Evolutionary conservation across 2,329 filamentous ascomycete species (phyloP).

Genomic region (Fusarium napiforme): DNA sequence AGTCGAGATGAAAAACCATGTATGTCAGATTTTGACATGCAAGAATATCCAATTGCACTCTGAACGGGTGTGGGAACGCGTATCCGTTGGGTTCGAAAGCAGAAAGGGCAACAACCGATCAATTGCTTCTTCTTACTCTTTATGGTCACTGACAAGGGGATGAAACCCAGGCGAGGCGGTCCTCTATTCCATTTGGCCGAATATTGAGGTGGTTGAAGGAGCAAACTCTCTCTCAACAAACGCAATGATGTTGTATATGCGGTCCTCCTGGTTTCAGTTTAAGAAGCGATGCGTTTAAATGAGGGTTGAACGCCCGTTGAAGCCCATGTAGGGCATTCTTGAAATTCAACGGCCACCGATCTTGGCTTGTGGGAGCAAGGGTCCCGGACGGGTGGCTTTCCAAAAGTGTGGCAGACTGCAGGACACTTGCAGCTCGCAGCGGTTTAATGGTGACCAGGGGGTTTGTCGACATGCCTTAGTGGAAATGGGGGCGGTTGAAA

Average conservation of each 20-base stretch:
- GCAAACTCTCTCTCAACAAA: slow-evolving; percentile 18
- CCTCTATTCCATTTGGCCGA: slow-evolving; percentile 24
- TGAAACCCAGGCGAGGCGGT: slow-evolving; percentile 34
- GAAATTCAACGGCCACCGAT: slow-evolving; percentile 31
- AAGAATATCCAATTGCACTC: slow-evolving; percentile 18
- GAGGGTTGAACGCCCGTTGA: slow-evolving; percentile 24
- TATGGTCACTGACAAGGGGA: slow-evolving; percentile 8
- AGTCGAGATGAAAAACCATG: slow-evolving; percentile 37
- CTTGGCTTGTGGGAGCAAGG: slow-evolving; percentile 24
- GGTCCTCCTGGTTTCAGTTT: slow-evolving; percentile 30
- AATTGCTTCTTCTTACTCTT: slow-evolving; percentile 5
- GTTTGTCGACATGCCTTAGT: slow-evolving; percentile 15
- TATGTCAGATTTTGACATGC: slow-evolving; percentile 31
- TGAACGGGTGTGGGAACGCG: slow-evolving; percentile 16
- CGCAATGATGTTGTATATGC: slow-evolving; percentile 4
- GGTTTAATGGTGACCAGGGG: slow-evolving; percentile 25
- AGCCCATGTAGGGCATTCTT: slow-evolving; percentile 24
- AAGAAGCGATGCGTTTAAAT: slow-evolving; percentile 21
- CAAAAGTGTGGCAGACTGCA: slow-evolving; percentile 29
- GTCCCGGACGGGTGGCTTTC: slow-evolving; percentile 19
- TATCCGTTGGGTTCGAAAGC: slow-evolving; percentile 12
- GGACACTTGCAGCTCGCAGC: slow-evolving; percentile 26
- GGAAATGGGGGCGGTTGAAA: slow-evolving; percentile 25
- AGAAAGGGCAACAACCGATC: slow-evolving; percentile 8
- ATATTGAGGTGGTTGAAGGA: slow-evolving; percentile 21